A percentile compares a stretch with the other conserved stretches of the same genome.
phyloP scores from a whole-genome alignment of 371 early-diverging fungal species.

The Blakeslea trispora region DNA sequence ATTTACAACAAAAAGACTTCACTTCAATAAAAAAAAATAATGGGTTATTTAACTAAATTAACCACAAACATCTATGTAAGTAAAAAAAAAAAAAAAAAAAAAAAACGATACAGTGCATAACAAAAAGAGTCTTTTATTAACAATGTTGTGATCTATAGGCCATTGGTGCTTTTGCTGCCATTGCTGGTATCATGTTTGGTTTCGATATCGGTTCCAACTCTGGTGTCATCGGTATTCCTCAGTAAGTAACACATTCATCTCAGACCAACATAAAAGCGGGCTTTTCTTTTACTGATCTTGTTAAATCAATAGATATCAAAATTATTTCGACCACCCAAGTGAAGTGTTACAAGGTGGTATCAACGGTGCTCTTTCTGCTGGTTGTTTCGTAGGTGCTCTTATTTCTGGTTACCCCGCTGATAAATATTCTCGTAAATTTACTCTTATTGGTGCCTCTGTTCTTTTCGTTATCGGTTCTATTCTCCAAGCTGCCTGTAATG shows the following conservation, averaged over 20 bases:
- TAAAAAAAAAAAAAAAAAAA: background rate
- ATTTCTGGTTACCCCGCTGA: constrained; percentile 52
- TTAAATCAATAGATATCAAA: constrained; percentile 40
- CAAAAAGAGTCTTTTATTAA: too few relatives aligned
- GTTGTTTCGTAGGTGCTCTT: constrained; percentile 38
- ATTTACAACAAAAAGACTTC: background rate
- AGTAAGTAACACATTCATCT: constrained; percentile 26
- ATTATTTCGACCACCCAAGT: constrained; percentile 58
- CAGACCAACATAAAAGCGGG: background rate
- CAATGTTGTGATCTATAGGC: constrained; percentile 34
- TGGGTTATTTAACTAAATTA: constrained; percentile 19
- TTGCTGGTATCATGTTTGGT: constrained; percentile 65
- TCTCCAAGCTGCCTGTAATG: constrained; percentile 39
- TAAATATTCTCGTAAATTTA: constrained; percentile 42
- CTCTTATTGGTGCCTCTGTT: constrained; percentile 36
- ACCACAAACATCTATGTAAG: constrained; percentile 43
- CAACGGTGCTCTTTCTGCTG: constrained; percentile 52
- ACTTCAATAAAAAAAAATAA: background rate
- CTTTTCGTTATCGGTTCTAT: constrained; percentile 41
- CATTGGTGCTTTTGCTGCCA: constrained; percentile 57
- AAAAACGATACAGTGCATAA: too few relatives aligned
- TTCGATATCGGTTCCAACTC: constrained; percentile 64
- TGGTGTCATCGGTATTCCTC: constrained; percentile 56
- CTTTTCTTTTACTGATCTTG: background rate
- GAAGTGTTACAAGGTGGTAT: constrained; percentile 61